phyloP scores from a whole-genome alignment of 352 stramenopile genomes.

The Globisporangium paroecandrum region DNA sequence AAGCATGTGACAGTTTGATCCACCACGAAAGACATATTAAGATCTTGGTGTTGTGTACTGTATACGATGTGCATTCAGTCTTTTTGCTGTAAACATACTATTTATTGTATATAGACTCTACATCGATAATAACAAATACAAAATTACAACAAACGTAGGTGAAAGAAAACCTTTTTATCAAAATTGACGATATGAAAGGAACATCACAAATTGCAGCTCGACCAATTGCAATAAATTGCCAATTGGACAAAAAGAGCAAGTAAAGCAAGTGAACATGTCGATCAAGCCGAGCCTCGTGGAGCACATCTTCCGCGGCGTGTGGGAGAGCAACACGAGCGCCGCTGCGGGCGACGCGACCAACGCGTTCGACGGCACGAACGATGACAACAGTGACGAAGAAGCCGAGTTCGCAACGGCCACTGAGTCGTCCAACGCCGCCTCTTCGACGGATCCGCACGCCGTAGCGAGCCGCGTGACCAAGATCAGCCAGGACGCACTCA shows the following conservation, averaged over 20 bases:
- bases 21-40: background rate
- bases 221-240: background rate
- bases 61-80: background rate
- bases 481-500: constrained; percentile 71
- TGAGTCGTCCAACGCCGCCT: constrained; percentile 18
- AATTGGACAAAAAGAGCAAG: background rate
- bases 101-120: background rate
- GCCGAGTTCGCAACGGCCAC: constrained; percentile 26
- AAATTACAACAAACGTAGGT: background rate
- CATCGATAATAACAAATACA: background rate
- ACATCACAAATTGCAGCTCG: background rate
- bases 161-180: too few relatives aligned
- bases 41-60: background rate
- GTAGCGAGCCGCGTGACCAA: constrained; percentile 51
- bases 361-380: constrained; percentile 23
- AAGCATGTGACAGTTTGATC: background rate
- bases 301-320: constrained; percentile 68
- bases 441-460: constrained; percentile 12
- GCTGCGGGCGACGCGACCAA: background rate
- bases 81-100: background rate
- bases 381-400: constrained; percentile 40
- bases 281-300: constrained; percentile 69
- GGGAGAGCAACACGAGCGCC: constrained; percentile 28
- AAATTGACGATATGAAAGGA: too few relatives aligned
- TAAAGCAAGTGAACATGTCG: constrained; percentile 16